A percentile compares a stretch with the other conserved stretches of the same genome.
Conservation (phyloP, 2,329 filamentous ascomycete genomes). For the Plenodomus lindquistii region DNA sequence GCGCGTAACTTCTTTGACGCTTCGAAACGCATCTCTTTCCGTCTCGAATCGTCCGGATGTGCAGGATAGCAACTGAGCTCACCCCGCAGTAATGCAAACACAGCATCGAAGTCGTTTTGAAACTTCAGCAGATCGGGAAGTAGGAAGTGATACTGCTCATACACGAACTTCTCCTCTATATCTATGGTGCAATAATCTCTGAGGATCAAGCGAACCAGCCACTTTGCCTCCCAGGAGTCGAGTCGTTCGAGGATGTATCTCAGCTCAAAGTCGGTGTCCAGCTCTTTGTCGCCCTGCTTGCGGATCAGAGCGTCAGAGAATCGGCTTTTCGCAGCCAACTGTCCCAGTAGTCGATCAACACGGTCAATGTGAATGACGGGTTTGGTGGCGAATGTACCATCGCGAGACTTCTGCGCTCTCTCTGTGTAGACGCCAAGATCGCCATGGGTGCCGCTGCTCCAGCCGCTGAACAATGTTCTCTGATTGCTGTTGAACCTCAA, state of each 20-base stretch:
- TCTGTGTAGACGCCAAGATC: constrained; percentile 77
- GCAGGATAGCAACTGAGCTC: constrained; percentile 45
- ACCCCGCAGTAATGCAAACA: constrained; percentile 58
- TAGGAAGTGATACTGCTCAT: constrained; percentile 67
- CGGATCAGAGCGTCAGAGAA: constrained; percentile 67
- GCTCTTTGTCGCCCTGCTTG: constrained; percentile 19
- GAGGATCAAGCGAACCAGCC: constrained; percentile 80
- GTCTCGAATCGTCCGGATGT: constrained; percentile 38
- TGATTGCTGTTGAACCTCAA: constrained; percentile 68
- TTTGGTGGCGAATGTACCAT: constrained; percentile 41
- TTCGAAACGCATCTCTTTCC: constrained; percentile 38
- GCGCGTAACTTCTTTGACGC: constrained; percentile 47
- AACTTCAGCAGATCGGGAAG: constrained; percentile 72
- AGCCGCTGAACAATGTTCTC: constrained; percentile 64
- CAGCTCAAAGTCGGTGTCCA: constrained; percentile 30
- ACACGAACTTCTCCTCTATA: constrained; percentile 61
- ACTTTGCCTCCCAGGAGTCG: constrained; percentile 75
- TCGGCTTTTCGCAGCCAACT: constrained; percentile 67
- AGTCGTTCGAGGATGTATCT: constrained; percentile 49
- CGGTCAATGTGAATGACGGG: constrained; percentile 66
- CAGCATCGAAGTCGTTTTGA: constrained; percentile 67
- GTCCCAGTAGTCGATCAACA: constrained; percentile 68
- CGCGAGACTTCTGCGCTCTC: constrained; percentile 64
- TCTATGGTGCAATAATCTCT: constrained; percentile 73
- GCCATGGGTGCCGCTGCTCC: constrained; percentile 60